Evolutionary conservation across 768 basidiomycete genomes (phyloP).

Genomic region (Tylopilus rubrobrunneus): DNA sequence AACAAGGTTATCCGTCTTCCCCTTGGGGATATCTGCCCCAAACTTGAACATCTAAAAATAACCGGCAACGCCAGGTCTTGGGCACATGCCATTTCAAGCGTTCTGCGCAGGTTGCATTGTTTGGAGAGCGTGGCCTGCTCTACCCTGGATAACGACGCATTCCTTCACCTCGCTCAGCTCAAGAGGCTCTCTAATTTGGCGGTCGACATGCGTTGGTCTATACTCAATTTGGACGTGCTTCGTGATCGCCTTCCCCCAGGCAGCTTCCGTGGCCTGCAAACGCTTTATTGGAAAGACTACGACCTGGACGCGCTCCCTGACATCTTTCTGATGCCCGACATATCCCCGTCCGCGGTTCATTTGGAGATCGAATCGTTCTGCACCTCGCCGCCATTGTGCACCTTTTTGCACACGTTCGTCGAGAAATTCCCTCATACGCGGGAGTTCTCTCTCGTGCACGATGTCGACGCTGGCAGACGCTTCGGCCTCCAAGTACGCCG

Average conservation of each 20-base stretch:
- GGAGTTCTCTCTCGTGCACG: slow-evolving; percentile 22
- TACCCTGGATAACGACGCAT: slow-evolving; percentile 21
- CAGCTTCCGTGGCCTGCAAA: slow-evolving; percentile 15
- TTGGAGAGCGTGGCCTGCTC: slow-evolving; percentile 16
- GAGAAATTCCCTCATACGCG: slow-evolving; percentile 9
- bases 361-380: slow-evolving; percentile 23
- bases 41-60: slow-evolving; percentile 19
- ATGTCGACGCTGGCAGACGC: slow-evolving; percentile 14
- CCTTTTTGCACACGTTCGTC: slow-evolving; percentile 11
- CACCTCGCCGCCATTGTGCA: slow-evolving; percentile 14
- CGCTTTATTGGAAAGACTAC: slow-evolving; percentile 24
- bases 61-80: slow-evolving; percentile 18
- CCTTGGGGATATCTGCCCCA: slow-evolving; percentile 16
- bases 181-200: slow-evolving; percentile 15
- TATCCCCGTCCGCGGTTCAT: slow-evolving; percentile 8
- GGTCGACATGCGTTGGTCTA: slow-evolving; percentile 25
- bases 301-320: slow-evolving; percentile 13
- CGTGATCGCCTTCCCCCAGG: slow-evolving; percentile 7
- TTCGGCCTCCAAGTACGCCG: slow-evolving; percentile 15
- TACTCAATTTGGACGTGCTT: slow-evolving; percentile 9
- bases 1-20: slow-evolving; percentile 4
- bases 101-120: slow-evolving; percentile 10
- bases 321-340: slow-evolving; percentile 16
- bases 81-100: slow-evolving; percentile 10
- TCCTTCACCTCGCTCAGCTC: slow-evolving; percentile 22